Evolutionary conservation across 345 rosid genomes (phyloP).

Genomic region (Syzygium aromaticum): DNA sequence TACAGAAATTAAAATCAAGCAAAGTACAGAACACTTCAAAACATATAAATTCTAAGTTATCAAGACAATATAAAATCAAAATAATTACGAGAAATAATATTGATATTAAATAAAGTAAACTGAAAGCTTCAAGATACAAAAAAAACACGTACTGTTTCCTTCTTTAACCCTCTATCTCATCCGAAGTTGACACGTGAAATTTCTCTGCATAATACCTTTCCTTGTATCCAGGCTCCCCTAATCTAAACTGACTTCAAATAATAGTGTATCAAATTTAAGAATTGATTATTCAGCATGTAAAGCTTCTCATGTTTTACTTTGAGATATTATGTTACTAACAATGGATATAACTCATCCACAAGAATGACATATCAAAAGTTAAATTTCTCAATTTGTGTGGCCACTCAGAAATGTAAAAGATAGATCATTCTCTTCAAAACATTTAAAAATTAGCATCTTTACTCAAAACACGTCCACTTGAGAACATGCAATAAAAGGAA

Average conservation of each 20-base stretch:
- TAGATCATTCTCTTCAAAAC: not conserved
- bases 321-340: not conserved
- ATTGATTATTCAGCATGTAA: not conserved
- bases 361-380: not conserved
- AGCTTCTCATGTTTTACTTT: not conserved
- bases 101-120: not conserved
- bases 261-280: not conserved
- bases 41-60: not conserved
- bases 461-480: not conserved
- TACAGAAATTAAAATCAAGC: not conserved
- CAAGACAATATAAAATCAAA: not conserved
- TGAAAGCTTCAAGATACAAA: not conserved
- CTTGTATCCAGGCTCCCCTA: constrained; percentile 95
- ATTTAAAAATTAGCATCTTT: not conserved
- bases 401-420: not conserved
- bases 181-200: constrained; percentile 46
- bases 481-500: not conserved
- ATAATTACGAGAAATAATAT: not conserved
- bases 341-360: not conserved
- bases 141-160: constrained; percentile 59
- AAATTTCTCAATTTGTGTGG: not conserved
- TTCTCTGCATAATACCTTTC: constrained; percentile 92
- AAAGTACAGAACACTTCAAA: not conserved
- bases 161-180: constrained; percentile 53
- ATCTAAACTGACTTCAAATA: constrained; percentile 44